Percentiles rank a stretch among this genome's conserved stretches.
These are phyloP conservation scores for Penicillium herquei DNA, from an alignment of 495 filamentous ascomycete species.

Conservation along the genomic window DNA sequence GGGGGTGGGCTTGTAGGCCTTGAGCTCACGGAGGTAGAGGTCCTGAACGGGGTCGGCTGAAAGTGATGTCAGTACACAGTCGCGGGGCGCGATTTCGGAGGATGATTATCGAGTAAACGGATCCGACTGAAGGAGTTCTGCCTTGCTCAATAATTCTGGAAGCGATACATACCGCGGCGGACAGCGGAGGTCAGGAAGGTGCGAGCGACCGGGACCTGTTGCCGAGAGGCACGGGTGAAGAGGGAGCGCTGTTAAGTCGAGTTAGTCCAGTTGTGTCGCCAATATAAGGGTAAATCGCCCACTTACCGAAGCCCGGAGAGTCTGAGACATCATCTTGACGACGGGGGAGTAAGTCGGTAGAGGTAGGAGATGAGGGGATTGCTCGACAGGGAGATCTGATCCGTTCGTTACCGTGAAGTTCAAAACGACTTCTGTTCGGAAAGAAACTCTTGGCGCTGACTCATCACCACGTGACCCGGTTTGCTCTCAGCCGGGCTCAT, in stretches of 20 bases:
- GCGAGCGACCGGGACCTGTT: slow-evolving; percentile 65
- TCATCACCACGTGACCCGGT: slow-evolving; percentile 19
- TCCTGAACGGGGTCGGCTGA: slow-evolving; percentile 94
- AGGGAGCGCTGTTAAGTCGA: slow-evolving; percentile 70
- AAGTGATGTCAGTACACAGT: slow-evolving; percentile 17
- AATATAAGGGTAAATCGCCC: background rate
- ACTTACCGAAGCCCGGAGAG: slow-evolving; percentile 66
- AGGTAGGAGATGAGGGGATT: slow-evolving; percentile 20
- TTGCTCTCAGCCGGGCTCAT: slow-evolving; percentile 1
- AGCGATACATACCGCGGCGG: slow-evolving; percentile 38
- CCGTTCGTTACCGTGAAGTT: slow-evolving; percentile 33
- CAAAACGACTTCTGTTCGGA: slow-evolving; percentile 35
- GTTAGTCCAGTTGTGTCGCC: background rate
- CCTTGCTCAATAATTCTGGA: background rate
- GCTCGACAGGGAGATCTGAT: slow-evolving; percentile 33
- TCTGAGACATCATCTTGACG: slow-evolving; percentile 65
- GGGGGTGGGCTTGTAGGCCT: slow-evolving; percentile 81
- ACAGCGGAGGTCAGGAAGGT: slow-evolving; percentile 67
- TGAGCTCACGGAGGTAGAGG: slow-evolving; percentile 92
- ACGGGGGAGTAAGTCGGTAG: slow-evolving; percentile 24
- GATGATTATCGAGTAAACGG: background rate
- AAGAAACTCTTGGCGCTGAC: slow-evolving; percentile 30
- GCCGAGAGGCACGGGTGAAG: slow-evolving; percentile 73
- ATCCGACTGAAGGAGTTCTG: background rate
- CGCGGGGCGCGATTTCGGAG: background rate